These are phyloP conservation scores for Cryptococcus sp. DNA, from an alignment of 1,284 basidiomycete species.

Conservation along the genomic window DNA sequence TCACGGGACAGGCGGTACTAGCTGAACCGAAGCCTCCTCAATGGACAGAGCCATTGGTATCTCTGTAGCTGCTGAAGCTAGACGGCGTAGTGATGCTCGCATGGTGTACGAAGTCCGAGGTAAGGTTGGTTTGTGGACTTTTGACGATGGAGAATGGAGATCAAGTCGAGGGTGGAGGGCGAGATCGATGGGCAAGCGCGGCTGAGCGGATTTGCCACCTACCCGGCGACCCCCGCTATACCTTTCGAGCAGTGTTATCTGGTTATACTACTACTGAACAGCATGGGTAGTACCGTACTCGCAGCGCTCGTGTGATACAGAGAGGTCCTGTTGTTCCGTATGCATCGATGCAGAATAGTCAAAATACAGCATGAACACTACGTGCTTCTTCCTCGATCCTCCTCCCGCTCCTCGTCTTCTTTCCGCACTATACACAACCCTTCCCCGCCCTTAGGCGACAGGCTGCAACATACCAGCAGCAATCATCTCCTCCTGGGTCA, in stretches of 20 bases:
- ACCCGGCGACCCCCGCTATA: too few species aligned
- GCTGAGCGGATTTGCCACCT: too few species aligned
- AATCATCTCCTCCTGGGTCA: conserved; percentile 47
- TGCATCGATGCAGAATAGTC: conserved; percentile 1
- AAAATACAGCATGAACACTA: not conserved
- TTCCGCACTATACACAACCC: not conserved
- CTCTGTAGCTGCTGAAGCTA: conserved; percentile 48
- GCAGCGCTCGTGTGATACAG: not conserved
- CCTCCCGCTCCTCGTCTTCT: not conserved
- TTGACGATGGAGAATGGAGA: too few species aligned
- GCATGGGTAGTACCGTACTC: too few species aligned
- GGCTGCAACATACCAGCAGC: conserved; percentile 43
- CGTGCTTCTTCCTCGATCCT: not conserved
- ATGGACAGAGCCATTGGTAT: conserved; percentile 59
- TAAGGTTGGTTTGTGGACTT: not conserved
- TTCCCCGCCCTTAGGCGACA: conserved; percentile 7
- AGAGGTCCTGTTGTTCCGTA: not conserved
- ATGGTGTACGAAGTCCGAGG: conserved; percentile 10
- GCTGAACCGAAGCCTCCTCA: conserved; percentile 56
- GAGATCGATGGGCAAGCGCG: too few species aligned
- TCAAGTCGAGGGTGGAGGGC: not conserved
- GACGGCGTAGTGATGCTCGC: conserved; percentile 14
- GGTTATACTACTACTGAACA: too few species aligned
- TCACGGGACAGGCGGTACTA: conserved; percentile 77
- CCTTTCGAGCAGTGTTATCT: too few species aligned